These are phyloP conservation scores for Saturnispora sanitii DNA, from an alignment of 805 yeast species.

Conservation along the genomic window DNA sequence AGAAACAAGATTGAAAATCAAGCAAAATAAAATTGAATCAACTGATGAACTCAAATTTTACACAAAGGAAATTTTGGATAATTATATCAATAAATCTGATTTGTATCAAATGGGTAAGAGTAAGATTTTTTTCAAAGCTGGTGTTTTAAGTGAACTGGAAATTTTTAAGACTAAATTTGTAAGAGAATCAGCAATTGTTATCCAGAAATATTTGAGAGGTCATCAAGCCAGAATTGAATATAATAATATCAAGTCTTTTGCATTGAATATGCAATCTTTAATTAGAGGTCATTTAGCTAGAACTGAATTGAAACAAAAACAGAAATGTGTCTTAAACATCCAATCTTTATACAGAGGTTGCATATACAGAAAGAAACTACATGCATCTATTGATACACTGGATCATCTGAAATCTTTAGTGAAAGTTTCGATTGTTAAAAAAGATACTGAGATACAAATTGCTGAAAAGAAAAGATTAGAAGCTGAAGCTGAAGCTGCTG, in stretches of 20 bases:
- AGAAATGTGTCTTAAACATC: constrained; percentile 9
- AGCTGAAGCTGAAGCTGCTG: constrained; percentile 82
- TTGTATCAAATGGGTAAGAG: constrained; percentile 87
- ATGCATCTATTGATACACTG: constrained; percentile 28
- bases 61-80: constrained; percentile 55
- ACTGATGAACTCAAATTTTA: constrained; percentile 50
- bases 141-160: constrained; percentile 87
- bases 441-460: constrained; percentile 43
- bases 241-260: constrained; percentile 41
- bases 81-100: constrained; percentile 48
- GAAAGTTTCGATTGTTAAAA: constrained; percentile 44
- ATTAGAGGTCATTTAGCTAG: constrained; percentile 55
- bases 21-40: constrained; percentile 38
- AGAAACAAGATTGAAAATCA: constrained; percentile 48
- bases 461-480: constrained; percentile 78
- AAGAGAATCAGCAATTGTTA: constrained; percentile 65
- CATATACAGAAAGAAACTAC: constrained; percentile 33
- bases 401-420: constrained; percentile 35
- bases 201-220: constrained; percentile 74
- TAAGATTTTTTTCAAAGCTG: constrained; percentile 91
- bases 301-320: constrained; percentile 36
- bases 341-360: constrained; percentile 47
- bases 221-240: constrained; percentile 52
- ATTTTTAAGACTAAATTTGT: constrained; percentile 72
- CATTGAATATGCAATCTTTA: constrained; percentile 49